Percentiles rank a stretch among this genome's conserved stretches.
phyloP scores from a whole-genome alignment of 2,329 filamentous ascomycete species.

The Cladosporium austrohemisphaericum region DNA sequence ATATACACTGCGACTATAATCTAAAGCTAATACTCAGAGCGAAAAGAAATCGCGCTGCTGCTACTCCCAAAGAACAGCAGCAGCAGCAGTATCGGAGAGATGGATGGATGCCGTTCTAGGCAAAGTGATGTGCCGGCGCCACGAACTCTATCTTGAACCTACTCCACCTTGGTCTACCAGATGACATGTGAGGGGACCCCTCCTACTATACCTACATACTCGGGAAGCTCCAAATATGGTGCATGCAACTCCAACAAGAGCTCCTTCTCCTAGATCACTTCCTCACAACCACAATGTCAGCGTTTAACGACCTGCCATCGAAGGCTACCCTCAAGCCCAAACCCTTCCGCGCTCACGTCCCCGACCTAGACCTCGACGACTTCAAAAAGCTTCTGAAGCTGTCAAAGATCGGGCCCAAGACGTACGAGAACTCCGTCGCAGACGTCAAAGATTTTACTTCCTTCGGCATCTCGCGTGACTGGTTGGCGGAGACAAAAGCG shows the following conservation, averaged over 20 bases:
- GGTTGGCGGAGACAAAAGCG: constrained; percentile 40
- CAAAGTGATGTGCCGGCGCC: constrained; percentile 6
- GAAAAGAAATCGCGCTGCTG: too few relatives aligned
- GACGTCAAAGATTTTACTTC: constrained; percentile 32
- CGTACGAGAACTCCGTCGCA: constrained; percentile 46
- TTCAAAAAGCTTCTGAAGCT: constrained; percentile 46
- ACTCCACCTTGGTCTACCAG: constrained; percentile 1
- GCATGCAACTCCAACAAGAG: background rate
- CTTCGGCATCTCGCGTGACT: constrained; percentile 46
- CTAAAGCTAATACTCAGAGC: too few relatives aligned
- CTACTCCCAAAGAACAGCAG: too few relatives aligned
- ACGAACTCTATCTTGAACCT: too few relatives aligned
- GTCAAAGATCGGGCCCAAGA: constrained; percentile 46
- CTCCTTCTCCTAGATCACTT: too few relatives aligned
- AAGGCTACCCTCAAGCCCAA: constrained; percentile 35
- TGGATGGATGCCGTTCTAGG: too few relatives aligned
- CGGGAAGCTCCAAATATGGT: background rate
- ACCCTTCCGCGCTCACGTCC: constrained; percentile 41
- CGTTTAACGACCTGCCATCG: constrained; percentile 32
- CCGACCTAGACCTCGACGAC: constrained; percentile 42
- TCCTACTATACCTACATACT: background rate
- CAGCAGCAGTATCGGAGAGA: constrained; percentile 1
- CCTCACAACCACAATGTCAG: constrained; percentile 16
- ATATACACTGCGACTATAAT: too few relatives aligned
- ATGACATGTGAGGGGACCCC: constrained; percentile 4